Base-by-base conservation (phyloP, 1,139 yeast species). In the Scheffersomyces quercinus region DNA sequence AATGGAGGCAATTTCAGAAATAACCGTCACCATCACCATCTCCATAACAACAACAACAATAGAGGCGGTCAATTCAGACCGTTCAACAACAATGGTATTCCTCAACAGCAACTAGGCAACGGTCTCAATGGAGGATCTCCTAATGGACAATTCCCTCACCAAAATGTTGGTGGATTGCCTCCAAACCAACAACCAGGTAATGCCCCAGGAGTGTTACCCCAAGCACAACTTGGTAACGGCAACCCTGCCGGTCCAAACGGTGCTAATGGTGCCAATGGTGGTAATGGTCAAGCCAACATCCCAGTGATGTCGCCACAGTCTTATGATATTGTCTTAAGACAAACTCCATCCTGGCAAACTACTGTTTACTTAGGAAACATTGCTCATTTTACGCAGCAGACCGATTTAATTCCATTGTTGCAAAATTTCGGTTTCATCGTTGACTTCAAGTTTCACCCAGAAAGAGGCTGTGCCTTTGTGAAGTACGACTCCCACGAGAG, bases 351-450 rank as follows among this genome's bases (percentile, higher is more conserved):
- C 41, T 85, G 89, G 89, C 88, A 87, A 63, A 83, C 93, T n/a
- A 88, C 96, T 3, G 95, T 89, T 14, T 89, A 89, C 61, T 71
- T 89, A 49, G 97, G 97, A 34, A 89, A 89, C 61, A 76, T 89
- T 55, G 85, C 95, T 29, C 91, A 85, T 53, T 83, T 74, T 61
- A 83, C 89, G 20, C 81, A 83, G 43, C 89, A 85, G 60, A 75
- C 76, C 44, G 96, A 88, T 49, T 70, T 89, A 58, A 72, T 85
- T 44, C 90, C 93, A n/a, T 67, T 88, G 46, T 68, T 88, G 52
- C 91, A 83, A 60, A 83, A 79, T 55, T 88, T 88, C 61, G 97
- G 96, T 9, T 87, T 73, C 62, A 85, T 89, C 56, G 84, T 86
- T 47, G 95, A 88, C 53, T 82, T 89, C 61, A 86, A 85, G 62